phyloP scores from a whole-genome alignment of 2,329 filamentous ascomycete genomes.

The Rachicladosporium sp. region DNA sequence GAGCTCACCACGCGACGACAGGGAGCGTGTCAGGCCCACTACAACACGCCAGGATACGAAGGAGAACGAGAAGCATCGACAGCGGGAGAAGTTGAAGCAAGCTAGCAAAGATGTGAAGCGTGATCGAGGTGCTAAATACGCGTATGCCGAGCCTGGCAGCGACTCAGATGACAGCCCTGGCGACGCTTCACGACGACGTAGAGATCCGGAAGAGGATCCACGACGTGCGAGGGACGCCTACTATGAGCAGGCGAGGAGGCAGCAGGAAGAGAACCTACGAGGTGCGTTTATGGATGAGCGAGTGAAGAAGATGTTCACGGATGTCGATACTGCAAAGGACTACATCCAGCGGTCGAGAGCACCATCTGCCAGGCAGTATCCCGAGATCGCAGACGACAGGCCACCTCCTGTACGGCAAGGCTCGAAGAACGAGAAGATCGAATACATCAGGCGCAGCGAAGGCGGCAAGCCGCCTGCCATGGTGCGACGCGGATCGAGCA shows the following conservation, averaged over 20 bases:
- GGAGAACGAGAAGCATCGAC: slow-evolving; percentile 25
- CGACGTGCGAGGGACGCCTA: slow-evolving; percentile 13
- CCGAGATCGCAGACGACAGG: slow-evolving; percentile 4
- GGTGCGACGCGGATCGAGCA: slow-evolving; percentile 16
- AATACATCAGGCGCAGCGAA: slow-evolving; percentile 15
- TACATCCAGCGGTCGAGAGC: slow-evolving; percentile 15
- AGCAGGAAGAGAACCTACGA: slow-evolving; percentile 14
- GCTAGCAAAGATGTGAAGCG: slow-evolving; percentile 28
- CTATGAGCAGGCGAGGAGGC: slow-evolving; percentile 12
- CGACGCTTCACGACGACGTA: slow-evolving; percentile 8
- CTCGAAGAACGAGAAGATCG: slow-evolving; percentile 17
- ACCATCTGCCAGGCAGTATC: slow-evolving; percentile 7
- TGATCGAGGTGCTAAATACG: slow-evolving; percentile 27
- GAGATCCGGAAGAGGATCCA: slow-evolving; percentile 13
- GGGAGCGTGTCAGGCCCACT: slow-evolving; percentile 7
- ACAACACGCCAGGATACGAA: slow-evolving; percentile 10
- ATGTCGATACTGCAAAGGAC: slow-evolving; percentile 16
- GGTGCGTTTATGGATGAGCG: slow-evolving; percentile 14
- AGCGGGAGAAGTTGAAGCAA: slow-evolving; percentile 28
- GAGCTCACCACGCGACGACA: slow-evolving; percentile 9
- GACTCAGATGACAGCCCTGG: slow-evolving; percentile 19
- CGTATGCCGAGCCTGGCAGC: slow-evolving; percentile 17
- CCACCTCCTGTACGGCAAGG: slow-evolving; percentile 10
- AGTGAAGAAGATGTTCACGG: slow-evolving; percentile 15
- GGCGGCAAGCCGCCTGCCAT: slow-evolving; percentile 12